Evolutionary conservation across 495 filamentous ascomycete species (phyloP).

Genomic region (Hyaloscypha hepaticicola): DNA sequence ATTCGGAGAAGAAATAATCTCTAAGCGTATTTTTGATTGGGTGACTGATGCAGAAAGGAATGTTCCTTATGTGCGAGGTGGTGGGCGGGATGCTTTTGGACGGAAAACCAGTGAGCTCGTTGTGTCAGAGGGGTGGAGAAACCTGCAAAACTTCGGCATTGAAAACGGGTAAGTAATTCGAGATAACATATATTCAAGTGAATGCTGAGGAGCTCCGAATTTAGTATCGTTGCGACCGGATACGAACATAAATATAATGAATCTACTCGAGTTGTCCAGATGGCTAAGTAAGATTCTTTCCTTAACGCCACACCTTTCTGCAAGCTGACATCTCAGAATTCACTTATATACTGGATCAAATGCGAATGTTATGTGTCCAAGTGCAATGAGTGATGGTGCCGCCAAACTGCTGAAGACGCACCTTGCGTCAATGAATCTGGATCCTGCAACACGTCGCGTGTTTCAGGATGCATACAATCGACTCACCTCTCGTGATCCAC

Average conservation of each 20-base stretch:
- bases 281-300: slow-evolving; percentile 43
- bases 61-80: slow-evolving; percentile 51
- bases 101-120: slow-evolving; percentile 47
- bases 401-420: slow-evolving; percentile 58
- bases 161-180: slow-evolving; percentile 35
- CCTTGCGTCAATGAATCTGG: slow-evolving; percentile 35
- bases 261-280: slow-evolving; percentile 54
- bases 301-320: not conserved
- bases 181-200: not conserved
- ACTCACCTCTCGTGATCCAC: slow-evolving; percentile 56
- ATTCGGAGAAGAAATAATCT: slow-evolving; percentile 48
- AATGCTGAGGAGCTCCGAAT: not conserved
- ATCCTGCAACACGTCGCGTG: slow-evolving; percentile 33
- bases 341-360: slow-evolving; percentile 65
- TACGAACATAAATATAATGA: slow-evolving; percentile 48
- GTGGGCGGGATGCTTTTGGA: slow-evolving; percentile 50
- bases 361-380: slow-evolving; percentile 63
- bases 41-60: slow-evolving; percentile 59
- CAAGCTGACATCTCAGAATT: slow-evolving; percentile 38
- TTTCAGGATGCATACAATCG: slow-evolving; percentile 50
- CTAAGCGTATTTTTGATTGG: slow-evolving; percentile 46
- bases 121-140: slow-evolving; percentile 56
- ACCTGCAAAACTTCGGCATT: slow-evolving; percentile 52
- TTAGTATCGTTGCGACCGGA: slow-evolving; percentile 50
- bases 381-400: slow-evolving; percentile 71